Conservation (phyloP, 2,329 filamentous ascomycete species). For the Exutisphaerella laricina region DNA sequence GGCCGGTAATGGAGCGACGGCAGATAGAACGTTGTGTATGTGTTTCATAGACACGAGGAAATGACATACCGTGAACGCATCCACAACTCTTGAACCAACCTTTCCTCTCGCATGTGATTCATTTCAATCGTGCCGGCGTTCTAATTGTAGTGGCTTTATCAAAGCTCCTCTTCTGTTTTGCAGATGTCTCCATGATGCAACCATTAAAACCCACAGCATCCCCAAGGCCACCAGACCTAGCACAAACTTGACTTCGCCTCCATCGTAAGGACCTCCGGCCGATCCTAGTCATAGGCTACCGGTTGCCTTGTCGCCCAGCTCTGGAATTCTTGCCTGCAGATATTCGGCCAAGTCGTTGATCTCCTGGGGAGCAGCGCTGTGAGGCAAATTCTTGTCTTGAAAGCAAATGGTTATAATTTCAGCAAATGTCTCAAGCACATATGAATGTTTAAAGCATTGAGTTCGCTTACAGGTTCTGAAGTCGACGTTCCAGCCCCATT, state of each 20-base stretch:
- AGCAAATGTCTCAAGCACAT: too few relatives aligned
- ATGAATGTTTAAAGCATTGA: too few relatives aligned
- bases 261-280: slow-evolving; percentile 28
- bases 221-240: slow-evolving; percentile 21
- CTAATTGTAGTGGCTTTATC: neutral
- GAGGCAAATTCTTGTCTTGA: slow-evolving; percentile 72
- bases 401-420: too few relatives aligned
- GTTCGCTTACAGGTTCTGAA: too few relatives aligned
- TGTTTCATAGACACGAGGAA: neutral
- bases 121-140: neutral
- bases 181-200: slow-evolving; percentile 20
- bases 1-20: neutral
- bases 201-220: slow-evolving; percentile 25
- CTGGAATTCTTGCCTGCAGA: slow-evolving; percentile 49
- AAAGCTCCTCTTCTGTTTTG: slow-evolving; percentile 4
- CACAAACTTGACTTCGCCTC: slow-evolving; percentile 26
- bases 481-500: slow-evolving; percentile 65
- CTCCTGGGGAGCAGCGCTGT: slow-evolving; percentile 72
- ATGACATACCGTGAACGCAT: slow-evolving; percentile 3
- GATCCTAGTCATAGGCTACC: slow-evolving; percentile 25
- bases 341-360: slow-evolving; percentile 73
- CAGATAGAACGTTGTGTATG: slow-evolving; percentile 1
- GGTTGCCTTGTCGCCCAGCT: slow-evolving; percentile 36
- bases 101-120: neutral
- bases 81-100: too few relatives aligned